Conservation (phyloP, 1,139 yeast species). For the Blastobotrys raffinosifermentans region DNA sequence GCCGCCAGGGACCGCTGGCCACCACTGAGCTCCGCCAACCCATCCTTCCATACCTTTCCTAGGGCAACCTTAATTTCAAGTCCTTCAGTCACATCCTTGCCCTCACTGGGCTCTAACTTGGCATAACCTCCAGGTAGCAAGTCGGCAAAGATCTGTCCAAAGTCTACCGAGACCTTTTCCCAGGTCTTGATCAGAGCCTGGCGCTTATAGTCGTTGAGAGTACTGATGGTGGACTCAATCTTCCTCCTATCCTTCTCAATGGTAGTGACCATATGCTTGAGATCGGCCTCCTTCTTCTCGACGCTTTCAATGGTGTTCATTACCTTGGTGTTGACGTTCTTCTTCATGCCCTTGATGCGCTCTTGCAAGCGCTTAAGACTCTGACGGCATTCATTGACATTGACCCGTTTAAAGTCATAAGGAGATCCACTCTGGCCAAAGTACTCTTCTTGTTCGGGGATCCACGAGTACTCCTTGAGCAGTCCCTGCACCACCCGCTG, state of each 20-base stretch:
- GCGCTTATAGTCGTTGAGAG: slow-evolving; percentile 79
- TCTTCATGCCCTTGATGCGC: slow-evolving; percentile 63
- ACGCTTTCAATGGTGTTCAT: slow-evolving; percentile 93
- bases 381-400: slow-evolving; percentile 56
- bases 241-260: slow-evolving; percentile 87
- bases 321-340: slow-evolving; percentile 81
- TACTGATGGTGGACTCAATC: slow-evolving; percentile 82
- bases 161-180: slow-evolving; percentile 69
- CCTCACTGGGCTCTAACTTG: slow-evolving; percentile 75
- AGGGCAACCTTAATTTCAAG: slow-evolving; percentile 85
- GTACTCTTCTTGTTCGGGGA: slow-evolving; percentile 51
- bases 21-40: slow-evolving; percentile 91
- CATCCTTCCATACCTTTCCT: slow-evolving; percentile 94
- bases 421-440: slow-evolving; percentile 35
- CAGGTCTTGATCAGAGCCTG: slow-evolving; percentile 80
- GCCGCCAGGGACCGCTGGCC: slow-evolving; percentile 96
- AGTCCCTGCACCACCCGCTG: slow-evolving; percentile 45
- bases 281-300: slow-evolving; percentile 76
- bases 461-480: slow-evolving; percentile 63
- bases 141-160: slow-evolving; percentile 89
- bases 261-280: slow-evolving; percentile 76
- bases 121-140: slow-evolving; percentile 88
- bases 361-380: slow-evolving; percentile 55
- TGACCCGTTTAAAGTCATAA: slow-evolving; percentile 43
- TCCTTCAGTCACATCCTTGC: slow-evolving; percentile 81